phyloP scores from a whole-genome alignment of 2,329 filamentous ascomycete genomes.

The Allantophomopsis lycopodina region DNA sequence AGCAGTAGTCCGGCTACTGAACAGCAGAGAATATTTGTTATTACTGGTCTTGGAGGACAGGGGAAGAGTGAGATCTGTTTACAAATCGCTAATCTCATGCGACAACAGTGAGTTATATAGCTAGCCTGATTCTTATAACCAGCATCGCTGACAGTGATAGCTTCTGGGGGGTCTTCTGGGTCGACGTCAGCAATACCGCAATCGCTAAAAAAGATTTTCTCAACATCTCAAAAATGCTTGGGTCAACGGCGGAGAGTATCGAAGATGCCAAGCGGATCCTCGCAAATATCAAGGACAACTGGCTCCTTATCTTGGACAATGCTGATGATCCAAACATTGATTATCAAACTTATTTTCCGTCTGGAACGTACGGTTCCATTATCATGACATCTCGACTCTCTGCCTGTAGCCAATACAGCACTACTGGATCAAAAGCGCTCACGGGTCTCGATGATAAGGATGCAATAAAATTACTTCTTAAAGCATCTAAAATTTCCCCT shows the following conservation, averaged over 20 bases:
- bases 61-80: conserved; percentile 16
- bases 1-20: too few species aligned
- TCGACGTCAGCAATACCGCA: conserved; percentile 8
- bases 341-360: too few species aligned
- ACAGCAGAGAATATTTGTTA: too few species aligned
- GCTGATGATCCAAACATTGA: conserved; percentile 22
- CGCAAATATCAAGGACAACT: conserved; percentile 9
- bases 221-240: conserved; percentile 7
- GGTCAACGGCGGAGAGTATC: conserved; percentile 6
- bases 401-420: too few species aligned
- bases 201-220: conserved; percentile 6
- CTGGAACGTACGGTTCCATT: too few species aligned
- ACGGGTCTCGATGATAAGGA: too few species aligned
- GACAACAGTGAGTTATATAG: background rate
- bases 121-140: background rate
- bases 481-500: too few species aligned
- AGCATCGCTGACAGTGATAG: too few species aligned
- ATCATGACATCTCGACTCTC: too few species aligned
- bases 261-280: conserved; percentile 12
- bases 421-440: too few species aligned
- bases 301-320: conserved; percentile 27
- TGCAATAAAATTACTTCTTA: too few species aligned
- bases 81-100: conserved; percentile 11
- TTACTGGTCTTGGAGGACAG: too few species aligned
- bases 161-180: conserved; percentile 18